Evolutionary conservation across 2,329 filamentous ascomycete genomes (phyloP).

Genomic region (Pestalotiopsis sp.): DNA sequence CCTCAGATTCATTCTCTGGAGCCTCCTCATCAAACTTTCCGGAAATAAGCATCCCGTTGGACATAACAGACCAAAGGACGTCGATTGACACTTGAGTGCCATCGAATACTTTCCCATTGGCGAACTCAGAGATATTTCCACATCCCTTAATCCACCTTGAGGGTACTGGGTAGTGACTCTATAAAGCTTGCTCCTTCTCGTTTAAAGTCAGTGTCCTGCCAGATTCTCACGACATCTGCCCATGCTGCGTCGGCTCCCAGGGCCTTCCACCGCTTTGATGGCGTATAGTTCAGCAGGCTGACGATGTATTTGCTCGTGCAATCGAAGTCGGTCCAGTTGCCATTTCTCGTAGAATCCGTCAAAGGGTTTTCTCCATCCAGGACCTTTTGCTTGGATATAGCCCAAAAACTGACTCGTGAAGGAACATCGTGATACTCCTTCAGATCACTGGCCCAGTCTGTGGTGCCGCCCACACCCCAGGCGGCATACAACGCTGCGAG

Average conservation of each 20-base stretch:
- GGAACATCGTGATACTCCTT: constrained; percentile 22
- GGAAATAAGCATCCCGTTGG: neutral
- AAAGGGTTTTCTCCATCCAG: neutral
- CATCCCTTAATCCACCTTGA: neutral
- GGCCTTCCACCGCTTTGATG: neutral
- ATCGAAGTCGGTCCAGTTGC: neutral
- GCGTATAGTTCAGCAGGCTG: neutral
- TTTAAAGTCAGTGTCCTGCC: neutral
- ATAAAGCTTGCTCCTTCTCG: neutral
- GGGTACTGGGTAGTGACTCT: neutral
- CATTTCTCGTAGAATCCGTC: neutral
- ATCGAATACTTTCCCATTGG: neutral
- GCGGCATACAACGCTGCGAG: constrained; percentile 18
- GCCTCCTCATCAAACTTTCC: neutral
- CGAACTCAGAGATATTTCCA: constrained; percentile 5
- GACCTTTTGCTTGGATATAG: neutral
- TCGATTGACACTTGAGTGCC: neutral
- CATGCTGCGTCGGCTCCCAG: neutral
- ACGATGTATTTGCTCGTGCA: neutral
- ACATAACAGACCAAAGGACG: neutral
- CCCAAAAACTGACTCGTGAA: neutral
- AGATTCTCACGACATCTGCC: neutral
- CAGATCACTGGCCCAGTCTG: constrained; percentile 31
- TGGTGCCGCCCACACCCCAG: constrained; percentile 22
- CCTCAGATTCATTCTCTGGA: neutral